Evolutionary conservation across 805 yeast genomes (phyloP).

Genomic region (Saccharomyces mikatae): DNA sequence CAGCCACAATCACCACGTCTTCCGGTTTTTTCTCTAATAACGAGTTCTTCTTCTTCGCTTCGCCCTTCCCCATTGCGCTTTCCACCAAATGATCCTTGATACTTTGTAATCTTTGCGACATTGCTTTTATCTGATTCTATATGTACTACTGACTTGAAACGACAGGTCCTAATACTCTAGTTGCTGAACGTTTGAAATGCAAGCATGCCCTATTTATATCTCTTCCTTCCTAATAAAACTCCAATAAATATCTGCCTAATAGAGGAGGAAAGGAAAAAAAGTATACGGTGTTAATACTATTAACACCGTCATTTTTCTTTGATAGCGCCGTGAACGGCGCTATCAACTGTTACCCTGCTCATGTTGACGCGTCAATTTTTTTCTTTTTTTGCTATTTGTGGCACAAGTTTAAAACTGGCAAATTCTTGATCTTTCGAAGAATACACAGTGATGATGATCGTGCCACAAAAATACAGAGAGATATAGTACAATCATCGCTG

Average conservation of each 20-base stretch:
- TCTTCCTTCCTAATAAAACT: not conserved
- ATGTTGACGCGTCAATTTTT: not conserved
- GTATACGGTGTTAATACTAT: not conserved
- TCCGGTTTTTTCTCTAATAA: conserved; percentile 49
- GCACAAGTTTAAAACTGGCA: not conserved
- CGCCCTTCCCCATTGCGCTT: not conserved
- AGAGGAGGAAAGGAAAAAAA: not conserved
- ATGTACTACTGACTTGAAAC: not conserved
- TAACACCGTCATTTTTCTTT: conserved; percentile 2
- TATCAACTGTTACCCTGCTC: not conserved
- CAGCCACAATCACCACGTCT: conserved; percentile 85
- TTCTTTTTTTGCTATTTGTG: not conserved
- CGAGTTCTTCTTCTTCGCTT: not conserved
- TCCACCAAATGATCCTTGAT: conserved; percentile 23
- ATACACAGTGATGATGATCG: not conserved
- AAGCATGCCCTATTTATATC: not conserved
- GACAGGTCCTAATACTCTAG: not conserved
- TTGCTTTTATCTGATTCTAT: not conserved
- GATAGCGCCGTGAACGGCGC: not conserved
- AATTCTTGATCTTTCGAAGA: not conserved
- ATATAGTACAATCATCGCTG: not conserved
- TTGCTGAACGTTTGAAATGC: not conserved
- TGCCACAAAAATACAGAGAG: not conserved
- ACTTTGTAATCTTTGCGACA: conserved; percentile 27
- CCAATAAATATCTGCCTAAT: not conserved